Evolutionary conservation across 371 early-diverging fungal species (phyloP), one percentile per base, ranked within the genome.

Genomic region (Mycotypha africana): DNA sequence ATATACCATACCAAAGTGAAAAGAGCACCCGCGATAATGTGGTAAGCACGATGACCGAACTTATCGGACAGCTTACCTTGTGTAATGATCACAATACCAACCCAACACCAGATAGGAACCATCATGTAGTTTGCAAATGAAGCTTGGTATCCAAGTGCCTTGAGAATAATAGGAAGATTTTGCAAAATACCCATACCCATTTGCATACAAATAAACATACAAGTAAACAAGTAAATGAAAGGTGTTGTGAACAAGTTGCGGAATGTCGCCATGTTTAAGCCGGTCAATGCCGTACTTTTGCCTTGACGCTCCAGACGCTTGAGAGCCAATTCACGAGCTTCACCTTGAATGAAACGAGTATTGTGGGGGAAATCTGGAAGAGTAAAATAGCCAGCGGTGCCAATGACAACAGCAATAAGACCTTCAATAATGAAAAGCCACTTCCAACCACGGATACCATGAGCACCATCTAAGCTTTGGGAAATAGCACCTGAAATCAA

Each of bases 351-450:
- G 52, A 75, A 83, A 8, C 50, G 47, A 12, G 62, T 45, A 63
- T 72, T 43, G 50, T 74, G 35, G 45, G 85, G 85, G 30, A 61
- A 78, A 53, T 81, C 67, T 15, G 89, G 84, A 12, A 89, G 53
- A 11, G 71, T 23, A 36, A 64, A 67, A 50, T 56, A 68, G 7
- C 70, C 73, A 9, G 59, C 40, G n/a, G 61, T 5, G 7, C 73
- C 67, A 36, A 77, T 47, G 9, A 67, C 38, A 8, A 77, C 62
- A 5, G 76, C 76, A 9, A 74, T 60, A 12, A 71, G 34, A 14
- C 80, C 79, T 49, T 82, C 78, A 37, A 80, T 63, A 3, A 81
- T 55, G 46, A 80, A 80, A 23, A 82, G 52, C 74, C 81, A 82
- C 42, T 76, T 73, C 82, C 83, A 83, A 3, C 74, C 73, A 46